These are phyloP conservation scores for Fusarium cyanostomum DNA, from an alignment of 2,329 filamentous ascomycete genomes.

Conservation along the genomic window DNA sequence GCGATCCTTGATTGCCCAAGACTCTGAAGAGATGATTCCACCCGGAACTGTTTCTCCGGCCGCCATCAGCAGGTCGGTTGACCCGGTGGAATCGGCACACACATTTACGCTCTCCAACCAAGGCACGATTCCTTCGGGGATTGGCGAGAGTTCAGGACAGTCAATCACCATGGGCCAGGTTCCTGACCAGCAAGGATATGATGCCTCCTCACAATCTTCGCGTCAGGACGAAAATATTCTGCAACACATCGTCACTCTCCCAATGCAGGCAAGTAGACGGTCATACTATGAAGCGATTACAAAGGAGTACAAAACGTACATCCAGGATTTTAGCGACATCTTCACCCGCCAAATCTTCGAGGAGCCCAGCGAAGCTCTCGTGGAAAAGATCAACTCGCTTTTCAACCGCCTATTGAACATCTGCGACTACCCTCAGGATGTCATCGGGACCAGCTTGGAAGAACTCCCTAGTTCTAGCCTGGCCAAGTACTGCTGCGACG, in stretches of 20 bases:
- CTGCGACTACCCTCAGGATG: constrained; percentile 66
- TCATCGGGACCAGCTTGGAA: constrained; percentile 55
- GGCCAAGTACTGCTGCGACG: constrained; percentile 63
- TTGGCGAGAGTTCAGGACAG: constrained; percentile 36
- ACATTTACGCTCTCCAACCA: constrained; percentile 34
- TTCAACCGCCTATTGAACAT: constrained; percentile 62
- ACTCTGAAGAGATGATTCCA: constrained; percentile 29
- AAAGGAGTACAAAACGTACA: constrained; percentile 52
- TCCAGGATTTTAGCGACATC: constrained; percentile 56
- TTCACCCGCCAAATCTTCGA: constrained; percentile 53
- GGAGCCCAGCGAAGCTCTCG: constrained; percentile 52
- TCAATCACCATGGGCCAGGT: constrained; percentile 43
- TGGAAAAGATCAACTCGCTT: constrained; percentile 60
- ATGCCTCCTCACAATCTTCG: constrained; percentile 31
- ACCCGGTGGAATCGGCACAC: constrained; percentile 33
- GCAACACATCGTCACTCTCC: constrained; percentile 65
- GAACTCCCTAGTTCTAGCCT: constrained; percentile 52
- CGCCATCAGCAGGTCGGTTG: constrained; percentile 48
- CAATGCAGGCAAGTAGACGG: constrained; percentile 63
- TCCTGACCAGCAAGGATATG: constrained; percentile 35
- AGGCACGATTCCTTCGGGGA: constrained; percentile 24
- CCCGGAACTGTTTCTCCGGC: constrained; percentile 52
- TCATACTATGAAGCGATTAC: constrained; percentile 63
- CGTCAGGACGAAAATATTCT: constrained; percentile 8
- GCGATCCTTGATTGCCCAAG: constrained; percentile 32